phyloP scores from a whole-genome alignment of 495 filamentous ascomycete genomes.

The Daldinia childiae region DNA sequence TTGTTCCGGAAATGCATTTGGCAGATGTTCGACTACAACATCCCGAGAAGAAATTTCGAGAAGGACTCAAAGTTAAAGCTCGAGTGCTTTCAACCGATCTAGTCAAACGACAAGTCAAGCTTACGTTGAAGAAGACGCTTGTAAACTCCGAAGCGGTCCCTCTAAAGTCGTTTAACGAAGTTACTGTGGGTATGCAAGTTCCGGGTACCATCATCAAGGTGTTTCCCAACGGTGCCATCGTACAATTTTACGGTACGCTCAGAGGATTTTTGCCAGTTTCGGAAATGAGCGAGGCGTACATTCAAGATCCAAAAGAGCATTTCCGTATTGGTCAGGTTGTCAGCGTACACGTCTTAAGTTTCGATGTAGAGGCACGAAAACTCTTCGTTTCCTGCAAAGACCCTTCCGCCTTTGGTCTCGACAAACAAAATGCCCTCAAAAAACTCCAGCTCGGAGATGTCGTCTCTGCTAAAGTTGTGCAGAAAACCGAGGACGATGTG shows the following conservation, averaged over 20 bases:
- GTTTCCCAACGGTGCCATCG: conserved; percentile 78
- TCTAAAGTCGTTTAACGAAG: conserved; percentile 77
- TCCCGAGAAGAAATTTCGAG: conserved; percentile 94
- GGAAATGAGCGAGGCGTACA: conserved; percentile 98
- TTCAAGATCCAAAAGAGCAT: conserved; percentile 86
- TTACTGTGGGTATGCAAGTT: conserved; percentile 74
- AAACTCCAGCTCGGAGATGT: conserved; percentile 73
- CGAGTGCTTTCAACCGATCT: conserved; percentile 84
- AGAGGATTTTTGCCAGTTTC: conserved; percentile 87
- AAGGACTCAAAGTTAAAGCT: conserved; percentile 82
- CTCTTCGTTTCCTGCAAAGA: conserved; percentile 95
- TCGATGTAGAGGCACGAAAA: conserved; percentile 73
- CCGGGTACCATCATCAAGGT: conserved; percentile 87
- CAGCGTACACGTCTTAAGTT: conserved; percentile 81
- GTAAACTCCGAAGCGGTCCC: conserved; percentile 83
- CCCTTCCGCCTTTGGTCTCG: conserved; percentile 74
- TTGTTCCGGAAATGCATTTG: conserved; percentile 88
- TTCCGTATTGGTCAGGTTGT: conserved; percentile 91
- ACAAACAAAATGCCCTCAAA: conserved; percentile 78
- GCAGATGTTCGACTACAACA: conserved; percentile 87
- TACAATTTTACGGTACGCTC: conserved; percentile 89
- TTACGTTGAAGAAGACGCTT: conserved; percentile 93
- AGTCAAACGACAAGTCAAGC: conserved; percentile 77
- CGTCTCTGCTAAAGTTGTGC: conserved; percentile 79
- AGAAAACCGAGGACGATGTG: conserved; percentile 83